A percentile compares a stretch with the other conserved stretches of the same genome.
Conservation (phyloP, 116 monocot species). For the Thalassia testudinum region DNA sequence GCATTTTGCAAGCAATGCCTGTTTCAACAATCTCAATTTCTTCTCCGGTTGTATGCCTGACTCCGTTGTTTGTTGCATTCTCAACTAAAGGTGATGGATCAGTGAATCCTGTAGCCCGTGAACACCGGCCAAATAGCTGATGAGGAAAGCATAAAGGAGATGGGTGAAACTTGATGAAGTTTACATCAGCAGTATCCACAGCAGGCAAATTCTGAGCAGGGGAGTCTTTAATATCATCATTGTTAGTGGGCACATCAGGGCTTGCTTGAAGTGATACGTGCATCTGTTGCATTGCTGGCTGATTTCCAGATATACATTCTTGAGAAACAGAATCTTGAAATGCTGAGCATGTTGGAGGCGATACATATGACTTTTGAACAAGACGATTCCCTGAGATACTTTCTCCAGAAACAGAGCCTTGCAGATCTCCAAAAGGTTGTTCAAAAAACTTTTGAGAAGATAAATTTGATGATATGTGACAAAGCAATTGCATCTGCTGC, state of each 20-base stretch:
- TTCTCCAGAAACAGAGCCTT: slow-evolving; percentile 9
- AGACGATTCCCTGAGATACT: slow-evolving; percentile 18
- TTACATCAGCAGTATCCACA: slow-evolving; percentile 11
- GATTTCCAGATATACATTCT: slow-evolving; percentile 10
- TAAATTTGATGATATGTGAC: no score
- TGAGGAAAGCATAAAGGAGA: slow-evolving; percentile 20
- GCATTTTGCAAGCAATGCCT: no score
- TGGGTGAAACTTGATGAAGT: slow-evolving; percentile 5
- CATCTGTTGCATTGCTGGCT: slow-evolving; percentile 7
- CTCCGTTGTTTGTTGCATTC: no score
- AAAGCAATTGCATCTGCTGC: no score
- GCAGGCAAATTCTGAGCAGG: slow-evolving; percentile 14
- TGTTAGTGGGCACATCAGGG: slow-evolving; percentile 9
- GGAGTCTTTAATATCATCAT: slow-evolving; percentile 11
- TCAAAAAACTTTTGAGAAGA: slow-evolving; percentile 23
- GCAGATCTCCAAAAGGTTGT: slow-evolving; percentile 19
- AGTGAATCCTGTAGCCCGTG: no score
- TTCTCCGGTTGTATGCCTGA: no score
- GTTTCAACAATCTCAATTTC: no score
- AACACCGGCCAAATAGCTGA: slow-evolving; percentile 19
- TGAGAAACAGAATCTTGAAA: slow-evolving; percentile 4
- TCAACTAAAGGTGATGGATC: no score
- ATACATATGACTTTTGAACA: neutral
- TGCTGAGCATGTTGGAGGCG: neutral
- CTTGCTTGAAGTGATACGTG: slow-evolving; percentile 14